phyloP scores from a whole-genome alignment of 2,329 filamentous ascomycete species.

The Fusarium foetens region DNA sequence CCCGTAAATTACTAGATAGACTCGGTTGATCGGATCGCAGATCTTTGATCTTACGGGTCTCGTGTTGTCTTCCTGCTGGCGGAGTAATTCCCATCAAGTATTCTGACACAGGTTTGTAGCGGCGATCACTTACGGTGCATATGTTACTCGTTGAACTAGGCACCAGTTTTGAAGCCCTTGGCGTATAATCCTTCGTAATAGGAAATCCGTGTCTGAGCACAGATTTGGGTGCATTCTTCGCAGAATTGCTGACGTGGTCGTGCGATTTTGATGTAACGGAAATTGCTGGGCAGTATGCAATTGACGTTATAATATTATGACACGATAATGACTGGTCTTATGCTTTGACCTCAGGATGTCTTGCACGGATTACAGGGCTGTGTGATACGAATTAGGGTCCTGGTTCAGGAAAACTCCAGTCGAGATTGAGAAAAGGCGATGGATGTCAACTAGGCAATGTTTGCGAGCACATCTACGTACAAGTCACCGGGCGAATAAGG shows the following conservation, averaged over 20 bases:
- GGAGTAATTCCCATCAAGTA: neutral
- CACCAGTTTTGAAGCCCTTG: neutral
- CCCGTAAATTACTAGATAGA: neutral
- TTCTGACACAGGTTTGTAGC: neutral
- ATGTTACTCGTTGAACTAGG: neutral
- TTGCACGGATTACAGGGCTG: neutral
- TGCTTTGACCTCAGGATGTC: neutral
- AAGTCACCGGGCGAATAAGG: neutral
- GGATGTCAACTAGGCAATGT: neutral
- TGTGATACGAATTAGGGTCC: neutral
- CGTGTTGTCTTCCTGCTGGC: constrained; percentile 19
- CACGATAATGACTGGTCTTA: constrained; percentile 10
- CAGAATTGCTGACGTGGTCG: neutral
- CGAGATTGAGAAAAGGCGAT: neutral
- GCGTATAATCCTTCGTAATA: neutral
- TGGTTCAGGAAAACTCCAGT: neutral
- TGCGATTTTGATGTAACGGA: neutral
- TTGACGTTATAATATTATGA: neutral
- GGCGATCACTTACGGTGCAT: constrained; percentile 8
- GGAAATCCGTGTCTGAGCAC: neutral
- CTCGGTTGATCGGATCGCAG: constrained; percentile 30
- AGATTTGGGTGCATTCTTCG: neutral
- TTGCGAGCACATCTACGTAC: neutral
- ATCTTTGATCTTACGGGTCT: constrained; percentile 25
- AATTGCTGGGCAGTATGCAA: neutral